Conservation (phyloP, 257 asterid genomes). For the Salvia splendens region DNA sequence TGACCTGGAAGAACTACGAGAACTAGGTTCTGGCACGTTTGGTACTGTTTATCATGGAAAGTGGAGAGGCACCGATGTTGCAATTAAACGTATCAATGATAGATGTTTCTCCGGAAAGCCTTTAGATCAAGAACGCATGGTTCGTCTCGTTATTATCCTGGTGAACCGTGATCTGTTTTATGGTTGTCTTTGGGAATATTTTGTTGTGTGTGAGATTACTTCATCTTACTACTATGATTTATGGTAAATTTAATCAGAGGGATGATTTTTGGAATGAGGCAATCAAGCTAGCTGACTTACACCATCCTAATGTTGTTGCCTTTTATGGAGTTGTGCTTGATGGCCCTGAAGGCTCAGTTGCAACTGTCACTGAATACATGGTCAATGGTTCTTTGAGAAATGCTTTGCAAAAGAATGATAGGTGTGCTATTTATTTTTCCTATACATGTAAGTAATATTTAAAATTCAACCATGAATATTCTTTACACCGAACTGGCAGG, state of each 20-base stretch:
- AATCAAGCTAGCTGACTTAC: slow-evolving; percentile 93
- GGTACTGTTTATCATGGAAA: slow-evolving; percentile 99
- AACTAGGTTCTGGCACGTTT: slow-evolving; percentile 96
- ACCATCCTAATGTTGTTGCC: slow-evolving; percentile 98
- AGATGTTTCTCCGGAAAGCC: slow-evolving; percentile 93
- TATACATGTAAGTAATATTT: neutral
- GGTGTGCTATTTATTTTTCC: slow-evolving; percentile 38
- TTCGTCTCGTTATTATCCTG: slow-evolving; percentile 39
- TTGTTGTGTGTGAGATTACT: neutral
- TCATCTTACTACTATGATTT: slow-evolving; percentile 14
- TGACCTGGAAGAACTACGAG: slow-evolving; percentile 93
- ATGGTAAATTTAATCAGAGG: slow-evolving; percentile 49
- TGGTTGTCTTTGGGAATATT: too few species aligned
- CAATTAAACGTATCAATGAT: slow-evolving; percentile 87
- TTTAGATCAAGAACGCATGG: slow-evolving; percentile 97
- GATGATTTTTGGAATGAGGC: slow-evolving; percentile 99
- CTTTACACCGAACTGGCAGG: slow-evolving; percentile 41
- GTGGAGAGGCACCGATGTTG: slow-evolving; percentile 99
- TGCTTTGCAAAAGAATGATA: slow-evolving; percentile 85
- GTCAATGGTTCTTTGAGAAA: slow-evolving; percentile 91
- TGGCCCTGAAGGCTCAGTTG: slow-evolving; percentile 89
- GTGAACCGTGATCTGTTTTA: neutral
- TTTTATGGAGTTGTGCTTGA: slow-evolving; percentile 97
- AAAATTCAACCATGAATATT: neutral
- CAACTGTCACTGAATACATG: slow-evolving; percentile 97